phyloP scores from a whole-genome alignment of 768 basidiomycete genomes.

The Botryobasidium botryosum region DNA sequence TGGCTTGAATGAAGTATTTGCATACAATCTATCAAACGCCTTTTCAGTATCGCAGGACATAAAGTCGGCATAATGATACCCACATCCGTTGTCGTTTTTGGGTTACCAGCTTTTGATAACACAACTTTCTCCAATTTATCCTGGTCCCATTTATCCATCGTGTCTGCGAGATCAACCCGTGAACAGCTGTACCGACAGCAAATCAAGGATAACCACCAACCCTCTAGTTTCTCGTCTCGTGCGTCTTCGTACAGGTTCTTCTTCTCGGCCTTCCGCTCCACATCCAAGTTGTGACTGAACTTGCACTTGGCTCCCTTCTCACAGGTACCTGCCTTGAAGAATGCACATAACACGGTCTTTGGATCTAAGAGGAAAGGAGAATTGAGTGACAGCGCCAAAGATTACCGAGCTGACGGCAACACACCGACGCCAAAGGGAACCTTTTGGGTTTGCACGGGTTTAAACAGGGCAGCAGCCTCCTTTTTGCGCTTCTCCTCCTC shows the following conservation, averaged over 20 bases:
- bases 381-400: too few species aligned
- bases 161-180: constrained; percentile 35
- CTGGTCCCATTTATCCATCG: constrained; percentile 97
- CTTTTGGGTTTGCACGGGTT: constrained; percentile 66
- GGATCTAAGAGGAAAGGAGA: constrained; percentile 66
- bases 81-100: constrained; percentile 82
- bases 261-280: constrained; percentile 87
- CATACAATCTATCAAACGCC: constrained; percentile 64
- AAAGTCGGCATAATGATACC: constrained; percentile 13
- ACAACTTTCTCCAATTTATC: constrained; percentile 85
- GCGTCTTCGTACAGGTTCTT: constrained; percentile 84
- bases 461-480: constrained; percentile 71
- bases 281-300: constrained; percentile 85
- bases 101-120: constrained; percentile 73
- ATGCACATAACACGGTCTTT: constrained; percentile 83
- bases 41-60: too few species aligned
- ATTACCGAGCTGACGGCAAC: constrained; percentile 14
- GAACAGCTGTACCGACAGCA: not conserved
- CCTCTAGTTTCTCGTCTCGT: constrained; percentile 61
- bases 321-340: constrained; percentile 82
- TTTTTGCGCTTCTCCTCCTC: constrained; percentile 73
- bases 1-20: constrained; percentile 92
- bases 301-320: constrained; percentile 93
- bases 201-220: constrained; percentile 22
- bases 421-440: constrained; percentile 82